phyloP scores from a whole-genome alignment of 805 yeast genomes.

The Suhomyces xylopsoci region DNA sequence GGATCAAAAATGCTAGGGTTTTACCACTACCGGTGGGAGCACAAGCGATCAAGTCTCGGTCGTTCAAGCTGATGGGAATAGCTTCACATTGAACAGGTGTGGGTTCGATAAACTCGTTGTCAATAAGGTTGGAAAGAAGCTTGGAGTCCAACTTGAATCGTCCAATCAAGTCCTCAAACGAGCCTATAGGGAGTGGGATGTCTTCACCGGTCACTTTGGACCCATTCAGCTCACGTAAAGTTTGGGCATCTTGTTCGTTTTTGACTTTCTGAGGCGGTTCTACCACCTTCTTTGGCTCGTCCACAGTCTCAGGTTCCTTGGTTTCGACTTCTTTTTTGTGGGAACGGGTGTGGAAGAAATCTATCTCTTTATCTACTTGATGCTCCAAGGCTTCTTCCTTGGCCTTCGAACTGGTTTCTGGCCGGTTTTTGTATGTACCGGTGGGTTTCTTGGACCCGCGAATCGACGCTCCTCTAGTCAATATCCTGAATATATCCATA shows the following conservation, averaged over 20 bases:
- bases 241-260: slow-evolving; percentile 56
- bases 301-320: slow-evolving; percentile 13
- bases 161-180: slow-evolving; percentile 74
- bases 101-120: slow-evolving; percentile 75
- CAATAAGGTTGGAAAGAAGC: slow-evolving; percentile 60
- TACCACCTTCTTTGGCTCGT: slow-evolving; percentile 25
- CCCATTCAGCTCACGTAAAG: slow-evolving; percentile 55
- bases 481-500: slow-evolving; percentile 88
- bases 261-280: slow-evolving; percentile 45
- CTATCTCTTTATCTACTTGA: slow-evolving; percentile 69
- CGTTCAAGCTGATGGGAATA: slow-evolving; percentile 67
- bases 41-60: slow-evolving; percentile 82
- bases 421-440: slow-evolving; percentile 38
- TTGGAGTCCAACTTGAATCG: slow-evolving; percentile 63
- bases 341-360: slow-evolving; percentile 71
- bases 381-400: slow-evolving; percentile 40
- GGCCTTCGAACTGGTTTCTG: slow-evolving; percentile 24
- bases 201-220: slow-evolving; percentile 81
- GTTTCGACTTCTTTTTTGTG: slow-evolving; percentile 23
- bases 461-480: slow-evolving; percentile 81
- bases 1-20: slow-evolving; percentile 85
- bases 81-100: slow-evolving; percentile 93
- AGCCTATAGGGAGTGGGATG: slow-evolving; percentile 85
- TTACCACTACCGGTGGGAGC: slow-evolving; percentile 99
- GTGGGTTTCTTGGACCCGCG: slow-evolving; percentile 51